These are phyloP conservation scores for Leccinum obscurum DNA, from an alignment of 768 basidiomycete species.

Conservation along the genomic window DNA sequence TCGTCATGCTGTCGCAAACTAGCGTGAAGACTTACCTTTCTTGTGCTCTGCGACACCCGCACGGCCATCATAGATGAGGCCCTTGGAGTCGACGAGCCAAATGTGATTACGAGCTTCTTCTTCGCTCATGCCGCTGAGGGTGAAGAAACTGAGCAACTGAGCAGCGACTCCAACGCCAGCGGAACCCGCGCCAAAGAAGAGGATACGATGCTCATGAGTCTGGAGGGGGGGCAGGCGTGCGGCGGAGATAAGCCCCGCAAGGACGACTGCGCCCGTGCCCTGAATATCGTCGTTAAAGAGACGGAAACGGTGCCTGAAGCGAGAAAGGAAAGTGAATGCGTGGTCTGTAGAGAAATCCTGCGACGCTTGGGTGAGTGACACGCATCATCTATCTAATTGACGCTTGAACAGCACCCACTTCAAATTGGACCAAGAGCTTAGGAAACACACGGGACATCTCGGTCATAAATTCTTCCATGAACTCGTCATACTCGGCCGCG, in stretches of 20 bases:
- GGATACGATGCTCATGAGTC: conserved; percentile 74
- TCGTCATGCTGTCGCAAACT: neutral
- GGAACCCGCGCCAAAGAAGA: conserved; percentile 92
- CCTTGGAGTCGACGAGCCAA: conserved; percentile 86
- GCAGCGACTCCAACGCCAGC: conserved; percentile 91
- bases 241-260: conserved; percentile 88
- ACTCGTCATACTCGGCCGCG: conserved; percentile 66
- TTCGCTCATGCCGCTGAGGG: conserved; percentile 68
- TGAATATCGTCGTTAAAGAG: conserved; percentile 93
- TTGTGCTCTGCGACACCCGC: conserved; percentile 80
- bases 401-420: conserved; percentile 41
- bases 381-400: neutral
- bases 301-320: conserved; percentile 73
- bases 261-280: conserved; percentile 88
- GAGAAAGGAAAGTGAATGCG: conserved; percentile 82
- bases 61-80: conserved; percentile 75
- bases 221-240: conserved; percentile 70
- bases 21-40: conserved; percentile 51
- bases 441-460: conserved; percentile 78
- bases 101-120: conserved; percentile 77
- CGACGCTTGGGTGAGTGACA: conserved; percentile 2
- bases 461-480: conserved; percentile 93
- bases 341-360: conserved; percentile 92
- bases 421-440: conserved; percentile 83
- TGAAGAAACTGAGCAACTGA: conserved; percentile 90